Conservation (phyloP, 2,329 filamentous ascomycete species). For the Fusarium sp. region DNA sequence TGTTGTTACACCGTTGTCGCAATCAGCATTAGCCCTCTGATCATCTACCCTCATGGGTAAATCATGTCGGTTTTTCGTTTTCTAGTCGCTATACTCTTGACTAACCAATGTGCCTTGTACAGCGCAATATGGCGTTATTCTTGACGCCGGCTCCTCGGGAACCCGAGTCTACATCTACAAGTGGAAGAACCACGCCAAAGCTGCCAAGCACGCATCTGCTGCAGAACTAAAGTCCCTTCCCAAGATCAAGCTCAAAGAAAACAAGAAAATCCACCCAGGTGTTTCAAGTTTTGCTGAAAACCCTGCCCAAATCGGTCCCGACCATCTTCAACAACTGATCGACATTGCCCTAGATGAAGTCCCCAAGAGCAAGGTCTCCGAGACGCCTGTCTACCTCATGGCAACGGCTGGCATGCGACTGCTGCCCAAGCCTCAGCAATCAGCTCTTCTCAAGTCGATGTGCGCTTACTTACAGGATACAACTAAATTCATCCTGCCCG, state of each 20-base stretch:
- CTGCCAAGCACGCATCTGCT: slow-evolving; percentile 60
- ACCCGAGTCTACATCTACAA: slow-evolving; percentile 94
- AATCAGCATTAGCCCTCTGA: slow-evolving; percentile 2
- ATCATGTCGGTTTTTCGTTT: slow-evolving; percentile 46
- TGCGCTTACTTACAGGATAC: slow-evolving; percentile 82
- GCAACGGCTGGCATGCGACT: slow-evolving; percentile 96
- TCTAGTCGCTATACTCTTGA: slow-evolving; percentile 9
- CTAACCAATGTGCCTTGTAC: slow-evolving; percentile 27
- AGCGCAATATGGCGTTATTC: slow-evolving; percentile 88
- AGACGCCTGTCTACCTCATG: slow-evolving; percentile 94
- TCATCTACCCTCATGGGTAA: slow-evolving; percentile 47
- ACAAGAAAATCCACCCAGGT: slow-evolving; percentile 92
- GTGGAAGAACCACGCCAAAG: slow-evolving; percentile 82
- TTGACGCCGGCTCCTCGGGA: slow-evolving; percentile 97
- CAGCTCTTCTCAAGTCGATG: slow-evolving; percentile 76
- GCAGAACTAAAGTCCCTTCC: slow-evolving; percentile 71
- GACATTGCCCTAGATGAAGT: slow-evolving; percentile 83
- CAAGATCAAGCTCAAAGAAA: slow-evolving; percentile 83
- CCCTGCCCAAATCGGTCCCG: slow-evolving; percentile 77
- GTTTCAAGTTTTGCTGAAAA: slow-evolving; percentile 88
- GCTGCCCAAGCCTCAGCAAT: slow-evolving; percentile 76
- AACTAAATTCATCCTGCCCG: slow-evolving; percentile 85
- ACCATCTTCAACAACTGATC: slow-evolving; percentile 82
- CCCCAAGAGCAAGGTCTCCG: slow-evolving; percentile 75
- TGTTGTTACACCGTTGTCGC: not conserved